Conservation (phyloP, 345 rosid genomes). For the Syzygium jambos region DNA sequence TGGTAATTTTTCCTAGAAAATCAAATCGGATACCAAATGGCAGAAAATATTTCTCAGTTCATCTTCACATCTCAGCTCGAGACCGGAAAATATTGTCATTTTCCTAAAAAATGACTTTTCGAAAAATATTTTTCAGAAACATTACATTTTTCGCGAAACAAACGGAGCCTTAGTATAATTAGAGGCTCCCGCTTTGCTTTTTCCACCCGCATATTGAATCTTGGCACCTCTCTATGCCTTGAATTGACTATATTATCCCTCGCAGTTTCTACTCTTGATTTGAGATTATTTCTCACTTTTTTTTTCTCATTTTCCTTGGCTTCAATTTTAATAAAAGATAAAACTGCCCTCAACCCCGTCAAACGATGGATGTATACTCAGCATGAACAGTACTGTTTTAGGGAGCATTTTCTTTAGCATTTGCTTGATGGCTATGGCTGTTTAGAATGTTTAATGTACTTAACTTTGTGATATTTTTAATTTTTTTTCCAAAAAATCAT, state of each 20-base stretch:
- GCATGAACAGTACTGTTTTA: not conserved
- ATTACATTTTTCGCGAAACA: too few relatives aligned
- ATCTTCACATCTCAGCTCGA: too few relatives aligned
- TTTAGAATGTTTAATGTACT: not conserved
- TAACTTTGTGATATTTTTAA: not conserved
- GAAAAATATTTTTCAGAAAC: too few relatives aligned
- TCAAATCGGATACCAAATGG: too few relatives aligned
- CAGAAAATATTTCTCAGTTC: too few relatives aligned
- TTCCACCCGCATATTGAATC: fast-evolving
- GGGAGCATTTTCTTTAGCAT: not conserved
- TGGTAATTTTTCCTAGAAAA: too few relatives aligned
- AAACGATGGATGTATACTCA: fast-evolving
- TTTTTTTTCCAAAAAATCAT: not conserved
- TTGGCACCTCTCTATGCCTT: fast-evolving
- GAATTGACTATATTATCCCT: fast-evolving
- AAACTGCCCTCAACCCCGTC: not conserved
- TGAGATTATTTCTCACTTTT: not conserved
- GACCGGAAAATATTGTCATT: too few relatives aligned
- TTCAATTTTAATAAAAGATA: not conserved
- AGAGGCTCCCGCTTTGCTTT: not conserved
- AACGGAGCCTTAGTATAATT: too few relatives aligned
- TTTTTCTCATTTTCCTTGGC: not conserved
- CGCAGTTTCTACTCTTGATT: too few relatives aligned
- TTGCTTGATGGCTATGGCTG: not conserved
- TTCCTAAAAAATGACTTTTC: too few relatives aligned